Evolutionary conservation across 306 rosid genomes (phyloP), one percentile per base, ranked within the genome.

Genomic region (Hippophae gyantsensis): DNA sequence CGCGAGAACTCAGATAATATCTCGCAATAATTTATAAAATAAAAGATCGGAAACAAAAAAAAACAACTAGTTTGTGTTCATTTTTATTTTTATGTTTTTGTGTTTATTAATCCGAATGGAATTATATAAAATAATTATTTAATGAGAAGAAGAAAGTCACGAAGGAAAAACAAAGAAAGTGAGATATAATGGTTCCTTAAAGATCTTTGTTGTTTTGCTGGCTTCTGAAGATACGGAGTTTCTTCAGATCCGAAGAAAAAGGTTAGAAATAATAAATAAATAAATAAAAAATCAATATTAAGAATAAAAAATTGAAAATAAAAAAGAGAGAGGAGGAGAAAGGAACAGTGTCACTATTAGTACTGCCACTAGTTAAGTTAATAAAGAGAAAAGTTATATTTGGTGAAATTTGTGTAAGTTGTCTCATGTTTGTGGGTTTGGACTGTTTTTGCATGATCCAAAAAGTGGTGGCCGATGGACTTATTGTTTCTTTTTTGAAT

Each of bases 171-270:
- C 38, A 32, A 32, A 32, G 38, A 32, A 32, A 32, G 38, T 32
- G 3, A 2, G 38, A 27, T 38, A 50, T 75, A 40, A 72, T 9
- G 32, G 9, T 64, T 72, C 72, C 74, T 61, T 48, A 57, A 65
- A 65, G 57, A 73, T 77, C 72, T 65, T 64, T 64, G 78, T 61
- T 79, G 76, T 67, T 70, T 78, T 76, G 87, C 73, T 68, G 76
- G 76, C 76, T 71, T 72, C 64, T 47, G 57, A 69, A 69, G 77
- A 57, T 66, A 72, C 63, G 61, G 44, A 7, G 70, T 76, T 65
- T 70, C 81, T 63, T 74, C 76, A 68, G 81, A 84, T 80, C 79
- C 86, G 73, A 88, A 72, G 71, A 80, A 80, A 80, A 66, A 14
- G 60, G 65, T 49, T 5, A 70, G 62, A 71, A 61, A 32, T 57